Base-by-base conservation (phyloP, 164 flowering plant species). In the Cinnamomum micranthum region DNA sequence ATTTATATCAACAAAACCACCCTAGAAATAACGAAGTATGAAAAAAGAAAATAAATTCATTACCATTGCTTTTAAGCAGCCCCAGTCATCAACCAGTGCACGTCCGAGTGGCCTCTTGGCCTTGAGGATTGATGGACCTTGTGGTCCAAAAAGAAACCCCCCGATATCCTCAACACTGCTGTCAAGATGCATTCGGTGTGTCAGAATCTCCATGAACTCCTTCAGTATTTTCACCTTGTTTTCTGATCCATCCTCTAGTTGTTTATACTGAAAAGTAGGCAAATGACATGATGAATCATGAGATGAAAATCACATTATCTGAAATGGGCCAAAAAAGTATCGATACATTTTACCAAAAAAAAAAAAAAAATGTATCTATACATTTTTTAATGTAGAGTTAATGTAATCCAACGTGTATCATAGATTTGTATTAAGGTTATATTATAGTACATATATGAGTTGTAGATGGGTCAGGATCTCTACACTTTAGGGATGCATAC, bases 61-160 rank as follows among this genome's bases (percentile, higher is more conserved):
- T 86, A 93, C 99, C 95, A 80, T 86, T 12, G 88, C 80, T 80
- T 93, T 93, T 73, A 93, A 59, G 84, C 99, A 95, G 64, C 70
- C 78, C 99, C 98, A 93, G 68, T 92, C 92, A 71, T 95, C 97
- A 6, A 90, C 96, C 64, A 93, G 81, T 19, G 95, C 88, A 71
- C 74, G 75, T 28, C 92, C 89, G 1, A 82, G 69, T 17, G 81
- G 77, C 69, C 94, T 83, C 23, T 81, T 79, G 3, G 85, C 77
- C 14, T 72, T 77, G 58, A 95, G 88, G 23, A 80, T 71, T 2
- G 82, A 60, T 31, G 86, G 62, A 20, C 88, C 87, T 62, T 77
- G 83, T 2, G 86, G 84, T 50, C 97, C 96, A 68, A 85, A 89
- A 10, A 95, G 81, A 35, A 95, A 75, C 25, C 78, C 35, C 22